These are phyloP conservation scores for Trypanosoma platydactyli DNA, from an alignment of 208 protist genomes.

Conservation along the genomic window DNA sequence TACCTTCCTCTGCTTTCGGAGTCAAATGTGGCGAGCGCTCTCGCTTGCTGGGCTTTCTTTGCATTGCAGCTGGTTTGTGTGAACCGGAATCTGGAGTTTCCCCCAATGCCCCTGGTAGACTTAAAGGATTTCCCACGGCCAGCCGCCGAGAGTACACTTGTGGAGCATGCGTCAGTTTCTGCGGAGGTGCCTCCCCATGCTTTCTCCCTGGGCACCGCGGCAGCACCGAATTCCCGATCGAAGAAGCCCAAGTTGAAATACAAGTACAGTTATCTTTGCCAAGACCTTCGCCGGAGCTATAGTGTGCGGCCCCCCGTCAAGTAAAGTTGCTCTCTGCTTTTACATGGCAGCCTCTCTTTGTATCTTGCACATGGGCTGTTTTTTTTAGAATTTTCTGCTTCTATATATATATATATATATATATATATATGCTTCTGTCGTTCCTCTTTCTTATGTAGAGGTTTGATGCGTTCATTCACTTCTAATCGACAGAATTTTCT, in stretches of 20 bases:
- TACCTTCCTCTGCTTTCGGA: conserved; percentile 22
- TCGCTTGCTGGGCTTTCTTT: conserved; percentile 38
- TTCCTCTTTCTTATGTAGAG: too few relatives aligned
- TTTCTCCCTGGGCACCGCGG: neutral
- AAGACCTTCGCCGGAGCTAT: conserved; percentile 29
- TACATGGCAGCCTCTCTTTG: neutral
- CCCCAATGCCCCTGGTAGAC: conserved; percentile 35
- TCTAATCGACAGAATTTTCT: too few relatives aligned
- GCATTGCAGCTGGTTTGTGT: conserved; percentile 47
- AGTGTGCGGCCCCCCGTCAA: neutral
- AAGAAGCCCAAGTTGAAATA: conserved; percentile 50
- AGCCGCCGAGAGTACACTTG: neutral
- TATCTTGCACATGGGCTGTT: neutral
- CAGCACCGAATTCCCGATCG: neutral
- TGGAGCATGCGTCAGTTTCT: neutral
- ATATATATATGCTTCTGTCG: neutral
- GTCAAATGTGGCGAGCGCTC: conserved; percentile 24
- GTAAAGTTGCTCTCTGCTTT: conserved; percentile 2
- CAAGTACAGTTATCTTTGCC: conserved; percentile 49
- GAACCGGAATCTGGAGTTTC: conserved; percentile 37
- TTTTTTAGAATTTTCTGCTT: neutral
- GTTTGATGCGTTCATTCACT: neutral
- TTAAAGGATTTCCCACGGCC: conserved; percentile 21
- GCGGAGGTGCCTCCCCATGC: neutral
- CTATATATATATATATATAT: conserved; percentile 2